phyloP scores from a whole-genome alignment of 768 basidiomycete genomes.

The Hygrocybe punicea region DNA sequence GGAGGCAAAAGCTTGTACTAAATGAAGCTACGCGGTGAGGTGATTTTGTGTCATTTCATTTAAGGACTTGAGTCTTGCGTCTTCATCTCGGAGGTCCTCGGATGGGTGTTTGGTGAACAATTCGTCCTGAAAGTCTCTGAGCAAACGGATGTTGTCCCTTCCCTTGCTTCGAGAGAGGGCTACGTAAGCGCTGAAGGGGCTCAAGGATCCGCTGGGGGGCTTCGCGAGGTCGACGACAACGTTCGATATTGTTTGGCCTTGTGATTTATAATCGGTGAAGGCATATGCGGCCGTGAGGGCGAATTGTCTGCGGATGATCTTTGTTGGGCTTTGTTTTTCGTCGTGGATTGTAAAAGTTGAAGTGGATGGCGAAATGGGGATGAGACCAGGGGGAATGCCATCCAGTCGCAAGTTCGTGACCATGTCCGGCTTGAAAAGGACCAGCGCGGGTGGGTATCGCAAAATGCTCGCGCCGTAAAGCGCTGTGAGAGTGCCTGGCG shows the following conservation, averaged over 20 bases:
- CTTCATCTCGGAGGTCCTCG: no score
- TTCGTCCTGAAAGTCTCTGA: conserved; percentile 28
- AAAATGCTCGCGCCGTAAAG: background rate
- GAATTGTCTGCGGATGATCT: conserved; percentile 21
- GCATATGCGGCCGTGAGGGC: conserved; percentile 36
- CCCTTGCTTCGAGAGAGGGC: conserved; percentile 35
- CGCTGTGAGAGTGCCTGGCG: background rate
- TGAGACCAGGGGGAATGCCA: no score
- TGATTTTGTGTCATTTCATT: no score
- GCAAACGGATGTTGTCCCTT: conserved; percentile 24
- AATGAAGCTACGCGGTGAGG: no score
- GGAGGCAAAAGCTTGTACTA: no score
- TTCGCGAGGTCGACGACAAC: conserved; percentile 36
- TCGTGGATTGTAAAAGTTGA: background rate
- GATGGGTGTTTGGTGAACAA: conserved; percentile 2
- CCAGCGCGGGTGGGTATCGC: background rate
- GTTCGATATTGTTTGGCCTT: conserved; percentile 38
- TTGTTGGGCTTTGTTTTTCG: background rate
- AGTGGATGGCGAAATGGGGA: no score
- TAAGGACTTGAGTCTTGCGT: no score
- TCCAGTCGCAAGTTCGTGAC: no score
- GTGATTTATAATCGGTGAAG: conserved; percentile 41
- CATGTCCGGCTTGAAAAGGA: no score
- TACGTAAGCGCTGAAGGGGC: conserved; percentile 33
- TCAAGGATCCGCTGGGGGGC: conserved; percentile 24